Evolutionary conservation across 768 basidiomycete genomes (phyloP).

Genomic region (Chlorophyllum brunneum): DNA sequence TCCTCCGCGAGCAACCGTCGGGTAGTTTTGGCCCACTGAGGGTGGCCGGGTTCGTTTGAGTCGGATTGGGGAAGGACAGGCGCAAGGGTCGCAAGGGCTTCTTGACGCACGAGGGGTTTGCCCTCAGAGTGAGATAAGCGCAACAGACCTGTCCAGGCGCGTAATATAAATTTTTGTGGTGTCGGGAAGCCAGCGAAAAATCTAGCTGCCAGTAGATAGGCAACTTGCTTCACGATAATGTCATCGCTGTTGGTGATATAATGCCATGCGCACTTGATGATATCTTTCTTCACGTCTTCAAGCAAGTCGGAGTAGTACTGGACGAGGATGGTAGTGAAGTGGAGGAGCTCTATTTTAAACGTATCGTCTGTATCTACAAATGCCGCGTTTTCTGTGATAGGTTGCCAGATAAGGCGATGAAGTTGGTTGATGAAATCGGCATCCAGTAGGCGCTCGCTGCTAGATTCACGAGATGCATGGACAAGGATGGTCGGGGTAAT

Average conservation of each 20-base stretch:
- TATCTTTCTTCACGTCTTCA: slow-evolving; percentile 80
- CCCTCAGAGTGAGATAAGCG: slow-evolving; percentile 72
- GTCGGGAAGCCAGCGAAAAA: slow-evolving; percentile 90
- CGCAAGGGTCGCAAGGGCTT: slow-evolving; percentile 82
- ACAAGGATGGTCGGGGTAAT: slow-evolving; percentile 84
- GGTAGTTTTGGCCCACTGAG: slow-evolving; percentile 83
- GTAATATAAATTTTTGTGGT: slow-evolving; percentile 86
- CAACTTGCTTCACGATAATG: slow-evolving; percentile 87
- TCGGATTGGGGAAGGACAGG: slow-evolving; percentile 72
- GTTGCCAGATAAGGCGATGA: slow-evolving; percentile 78
- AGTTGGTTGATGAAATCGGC: slow-evolving; percentile 65
- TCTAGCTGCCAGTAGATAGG: slow-evolving; percentile 84
- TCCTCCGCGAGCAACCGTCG: slow-evolving; percentile 88
- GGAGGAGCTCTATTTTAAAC: slow-evolving; percentile 87
- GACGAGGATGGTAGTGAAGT: slow-evolving; percentile 85
- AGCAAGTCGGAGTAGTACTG: slow-evolving; percentile 81
- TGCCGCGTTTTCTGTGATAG: slow-evolving; percentile 51
- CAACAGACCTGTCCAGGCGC: slow-evolving; percentile 88
- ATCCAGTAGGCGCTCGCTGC: slow-evolving; percentile 64
- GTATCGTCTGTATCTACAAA: slow-evolving; percentile 71
- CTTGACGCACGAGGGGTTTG: slow-evolving; percentile 71
- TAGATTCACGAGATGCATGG: slow-evolving; percentile 54
- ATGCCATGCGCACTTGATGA: slow-evolving; percentile 92
- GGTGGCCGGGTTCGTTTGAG: slow-evolving; percentile 53
- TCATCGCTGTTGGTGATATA: slow-evolving; percentile 79